A percentile compares a stretch with the other conserved stretches of the same genome.
Conservation (phyloP, 2,329 filamentous ascomycete species). For the Diplodia seriata region DNA sequence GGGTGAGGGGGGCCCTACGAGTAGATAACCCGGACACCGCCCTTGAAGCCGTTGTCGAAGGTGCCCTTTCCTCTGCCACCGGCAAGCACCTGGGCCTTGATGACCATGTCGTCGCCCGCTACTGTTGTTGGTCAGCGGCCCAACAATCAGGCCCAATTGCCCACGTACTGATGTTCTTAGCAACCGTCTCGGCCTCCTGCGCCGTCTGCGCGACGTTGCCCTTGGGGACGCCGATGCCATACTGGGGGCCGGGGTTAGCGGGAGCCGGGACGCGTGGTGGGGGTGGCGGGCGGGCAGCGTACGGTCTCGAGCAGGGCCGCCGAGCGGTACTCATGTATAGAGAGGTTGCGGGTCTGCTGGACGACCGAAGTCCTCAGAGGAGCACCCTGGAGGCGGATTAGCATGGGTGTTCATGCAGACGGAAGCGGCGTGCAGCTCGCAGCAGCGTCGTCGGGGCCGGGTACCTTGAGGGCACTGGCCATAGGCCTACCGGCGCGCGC, state of each 20-base stretch:
- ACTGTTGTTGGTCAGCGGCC: slow-evolving; percentile 24
- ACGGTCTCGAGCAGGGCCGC: slow-evolving; percentile 82
- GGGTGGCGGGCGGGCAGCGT: slow-evolving; percentile 40
- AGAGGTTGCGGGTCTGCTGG: slow-evolving; percentile 87
- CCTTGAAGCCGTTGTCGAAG: slow-evolving; percentile 98
- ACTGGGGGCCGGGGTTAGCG: slow-evolving; percentile 60
- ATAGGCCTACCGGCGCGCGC: slow-evolving; percentile 77
- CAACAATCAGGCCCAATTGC: background rate
- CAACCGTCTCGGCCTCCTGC: slow-evolving; percentile 88
- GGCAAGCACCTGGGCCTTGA: slow-evolving; percentile 98
- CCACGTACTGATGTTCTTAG: slow-evolving; percentile 78
- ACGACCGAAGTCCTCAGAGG: slow-evolving; percentile 63
- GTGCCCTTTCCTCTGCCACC: slow-evolving; percentile 97
- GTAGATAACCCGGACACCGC: slow-evolving; percentile 98
- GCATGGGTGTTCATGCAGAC: slow-evolving; percentile 33
- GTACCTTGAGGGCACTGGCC: slow-evolving; percentile 78
- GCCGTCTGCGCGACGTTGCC: slow-evolving; percentile 83
- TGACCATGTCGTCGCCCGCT: slow-evolving; percentile 93
- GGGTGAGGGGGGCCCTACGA: slow-evolving; percentile 62
- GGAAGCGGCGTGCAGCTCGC: slow-evolving; percentile 7
- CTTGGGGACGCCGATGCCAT: slow-evolving; percentile 92
- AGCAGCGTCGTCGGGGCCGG: slow-evolving; percentile 52
- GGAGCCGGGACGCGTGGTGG: slow-evolving; percentile 8
- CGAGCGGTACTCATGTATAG: slow-evolving; percentile 98
- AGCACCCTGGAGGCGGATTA: slow-evolving; percentile 59